phyloP scores from a whole-genome alignment of 495 filamentous ascomycete genomes.

The Polyplosphaeria fusca region DNA sequence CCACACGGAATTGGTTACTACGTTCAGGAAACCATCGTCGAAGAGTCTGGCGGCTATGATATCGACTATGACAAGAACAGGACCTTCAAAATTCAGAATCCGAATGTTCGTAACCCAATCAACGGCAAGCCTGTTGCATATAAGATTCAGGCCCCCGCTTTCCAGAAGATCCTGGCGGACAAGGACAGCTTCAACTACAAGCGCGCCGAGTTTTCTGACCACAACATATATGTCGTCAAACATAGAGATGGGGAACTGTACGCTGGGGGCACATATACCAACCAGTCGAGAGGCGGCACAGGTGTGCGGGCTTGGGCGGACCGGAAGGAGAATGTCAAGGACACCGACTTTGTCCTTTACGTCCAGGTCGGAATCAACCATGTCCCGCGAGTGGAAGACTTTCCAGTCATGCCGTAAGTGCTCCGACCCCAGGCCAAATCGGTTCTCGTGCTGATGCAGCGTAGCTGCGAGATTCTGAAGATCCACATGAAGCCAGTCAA shows the following conservation, averaged over 20 bases:
- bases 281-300: constrained; percentile 68
- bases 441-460: no score
- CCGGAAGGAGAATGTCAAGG: constrained; percentile 42
- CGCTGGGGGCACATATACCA: constrained; percentile 80
- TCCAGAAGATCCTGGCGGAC: constrained; percentile 77
- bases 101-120: constrained; percentile 55
- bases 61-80: constrained; percentile 61
- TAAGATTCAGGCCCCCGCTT: constrained; percentile 69
- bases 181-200: constrained; percentile 63
- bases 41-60: constrained; percentile 60
- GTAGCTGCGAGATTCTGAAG: constrained; percentile 59
- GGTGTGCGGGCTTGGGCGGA: constrained; percentile 46
- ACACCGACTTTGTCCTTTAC: constrained; percentile 45
- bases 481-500: constrained; percentile 62
- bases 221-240: constrained; percentile 75
- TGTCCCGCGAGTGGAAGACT: constrained; percentile 35
- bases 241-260: constrained; percentile 77
- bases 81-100: constrained; percentile 78
- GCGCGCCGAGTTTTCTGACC: constrained; percentile 79
- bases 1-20: constrained; percentile 77
- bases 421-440: no score
- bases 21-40: constrained; percentile 58
- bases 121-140: constrained; percentile 76
- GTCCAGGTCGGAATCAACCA: constrained; percentile 49
- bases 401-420: constrained; percentile 63